phyloP scores from a whole-genome alignment of 2,329 filamentous ascomycete genomes.

The Diplodia mutila region DNA sequence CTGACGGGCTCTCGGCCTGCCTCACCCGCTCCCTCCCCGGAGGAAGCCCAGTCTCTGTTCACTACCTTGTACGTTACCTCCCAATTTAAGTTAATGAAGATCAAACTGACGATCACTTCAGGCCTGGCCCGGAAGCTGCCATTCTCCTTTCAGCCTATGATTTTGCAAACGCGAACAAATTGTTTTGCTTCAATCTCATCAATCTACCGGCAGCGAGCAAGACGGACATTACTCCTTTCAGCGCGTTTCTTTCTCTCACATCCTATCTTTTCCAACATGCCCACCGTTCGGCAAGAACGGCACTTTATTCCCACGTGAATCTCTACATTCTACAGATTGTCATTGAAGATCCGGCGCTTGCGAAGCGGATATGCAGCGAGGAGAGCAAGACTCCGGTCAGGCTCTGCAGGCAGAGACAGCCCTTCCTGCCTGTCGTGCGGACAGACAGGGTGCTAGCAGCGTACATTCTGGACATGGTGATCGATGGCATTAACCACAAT shows the following conservation, averaged over 20 bases:
- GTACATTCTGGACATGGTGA: slow-evolving; percentile 80
- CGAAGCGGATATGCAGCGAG: slow-evolving; percentile 81
- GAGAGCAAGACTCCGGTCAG: slow-evolving; percentile 75
- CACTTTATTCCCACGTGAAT: slow-evolving; percentile 82
- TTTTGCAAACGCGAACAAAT: slow-evolving; percentile 90
- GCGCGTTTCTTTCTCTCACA: slow-evolving; percentile 80
- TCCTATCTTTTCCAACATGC: slow-evolving; percentile 95
- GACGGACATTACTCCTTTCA: slow-evolving; percentile 72
- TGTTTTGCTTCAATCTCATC: slow-evolving; percentile 87
- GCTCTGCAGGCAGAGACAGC: slow-evolving; percentile 85
- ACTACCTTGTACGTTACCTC: slow-evolving; percentile 2
- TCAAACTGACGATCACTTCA: slow-evolving; percentile 43
- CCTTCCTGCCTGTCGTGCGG: slow-evolving; percentile 75
- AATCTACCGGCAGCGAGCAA: slow-evolving; percentile 63
- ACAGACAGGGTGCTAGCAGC: slow-evolving; percentile 75
- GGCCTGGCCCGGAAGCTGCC: slow-evolving; percentile 77
- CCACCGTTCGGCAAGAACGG: slow-evolving; percentile 76
- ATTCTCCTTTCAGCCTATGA: slow-evolving; percentile 87
- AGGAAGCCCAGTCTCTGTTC: slow-evolving; percentile 74
- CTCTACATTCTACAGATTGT: slow-evolving; percentile 84
- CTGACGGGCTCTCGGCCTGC: slow-evolving; percentile 70
- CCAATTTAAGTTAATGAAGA: slow-evolving; percentile 5
- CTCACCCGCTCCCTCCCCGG: slow-evolving; percentile 66
- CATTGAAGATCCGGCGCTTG: slow-evolving; percentile 80
- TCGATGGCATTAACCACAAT: slow-evolving; percentile 94